Evolutionary conservation across 2,329 filamentous ascomycete species (phyloP).

Genomic region (Fusarium dimerum): DNA sequence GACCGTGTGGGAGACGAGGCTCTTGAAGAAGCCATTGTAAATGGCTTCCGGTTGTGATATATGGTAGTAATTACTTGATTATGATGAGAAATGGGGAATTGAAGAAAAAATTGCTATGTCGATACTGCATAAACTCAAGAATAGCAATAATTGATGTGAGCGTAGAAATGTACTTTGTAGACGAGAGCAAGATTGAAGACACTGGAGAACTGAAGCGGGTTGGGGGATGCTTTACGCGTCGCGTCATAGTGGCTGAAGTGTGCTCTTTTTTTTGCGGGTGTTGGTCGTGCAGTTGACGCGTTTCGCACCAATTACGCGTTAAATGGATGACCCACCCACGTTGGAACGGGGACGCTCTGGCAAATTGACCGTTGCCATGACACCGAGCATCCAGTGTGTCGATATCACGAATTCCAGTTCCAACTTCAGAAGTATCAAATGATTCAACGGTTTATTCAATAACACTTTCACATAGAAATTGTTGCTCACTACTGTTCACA

Average conservation of each 20-base stretch:
- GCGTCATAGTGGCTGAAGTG: slow-evolving; percentile 14
- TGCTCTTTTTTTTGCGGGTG: too few relatives aligned
- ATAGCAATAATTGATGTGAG: background rate
- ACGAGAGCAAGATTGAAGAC: background rate
- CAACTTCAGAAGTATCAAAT: too few relatives aligned
- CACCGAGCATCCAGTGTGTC: too few relatives aligned
- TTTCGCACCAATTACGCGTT: slow-evolving; percentile 28
- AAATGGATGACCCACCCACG: slow-evolving; percentile 1
- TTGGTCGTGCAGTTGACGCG: slow-evolving; percentile 7
- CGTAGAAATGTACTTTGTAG: slow-evolving; percentile 3
- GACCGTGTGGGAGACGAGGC: slow-evolving; percentile 46
- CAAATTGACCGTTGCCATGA: too few relatives aligned
- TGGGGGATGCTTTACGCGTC: slow-evolving; percentile 35
- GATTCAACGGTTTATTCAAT: too few relatives aligned
- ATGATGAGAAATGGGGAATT: background rate
- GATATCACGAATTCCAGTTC: too few relatives aligned
- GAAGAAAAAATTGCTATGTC: too few relatives aligned
- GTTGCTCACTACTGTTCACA: too few relatives aligned
- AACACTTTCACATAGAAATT: too few relatives aligned
- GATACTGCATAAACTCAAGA: too few relatives aligned
- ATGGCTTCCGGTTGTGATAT: slow-evolving; percentile 3
- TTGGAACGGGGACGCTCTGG: too few relatives aligned
- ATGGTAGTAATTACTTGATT: background rate
- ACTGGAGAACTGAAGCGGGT: slow-evolving; percentile 20
- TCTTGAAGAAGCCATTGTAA: slow-evolving; percentile 50